Evolutionary conservation across 2,329 filamentous ascomycete genomes (phyloP).

Genomic region (Aspergillus puulaauensis): DNA sequence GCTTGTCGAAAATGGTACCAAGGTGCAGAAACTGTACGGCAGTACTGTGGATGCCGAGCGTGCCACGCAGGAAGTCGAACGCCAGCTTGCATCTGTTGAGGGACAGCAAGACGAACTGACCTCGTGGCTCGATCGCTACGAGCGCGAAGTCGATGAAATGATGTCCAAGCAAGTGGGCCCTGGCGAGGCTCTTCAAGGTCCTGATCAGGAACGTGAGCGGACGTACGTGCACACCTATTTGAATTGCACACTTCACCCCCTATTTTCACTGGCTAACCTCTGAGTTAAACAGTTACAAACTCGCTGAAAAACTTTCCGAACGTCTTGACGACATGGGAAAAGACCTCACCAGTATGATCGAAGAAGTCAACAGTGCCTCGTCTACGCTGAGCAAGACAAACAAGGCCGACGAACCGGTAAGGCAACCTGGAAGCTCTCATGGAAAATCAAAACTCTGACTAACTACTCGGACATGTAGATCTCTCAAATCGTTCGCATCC

Average conservation of each 20-base stretch:
- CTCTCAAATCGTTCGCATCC: slow-evolving; percentile 90
- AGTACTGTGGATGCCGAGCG: slow-evolving; percentile 92
- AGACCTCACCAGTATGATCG: slow-evolving; percentile 92
- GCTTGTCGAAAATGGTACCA: slow-evolving; percentile 89
- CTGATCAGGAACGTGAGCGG: slow-evolving; percentile 91
- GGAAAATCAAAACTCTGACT: neutral
- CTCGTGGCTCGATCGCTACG: slow-evolving; percentile 85
- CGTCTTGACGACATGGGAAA: slow-evolving; percentile 91
- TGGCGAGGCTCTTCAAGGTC: slow-evolving; percentile 74
- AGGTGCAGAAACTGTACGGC: slow-evolving; percentile 89
- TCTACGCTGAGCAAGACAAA: slow-evolving; percentile 82
- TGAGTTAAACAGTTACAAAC: slow-evolving; percentile 63
- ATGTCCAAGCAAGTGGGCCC: slow-evolving; percentile 76
- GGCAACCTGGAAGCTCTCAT: slow-evolving; percentile 28
- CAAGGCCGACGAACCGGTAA: slow-evolving; percentile 83
- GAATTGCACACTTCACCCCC: neutral
- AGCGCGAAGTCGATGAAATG: slow-evolving; percentile 86
- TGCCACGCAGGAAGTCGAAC: slow-evolving; percentile 89
- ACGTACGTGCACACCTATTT: slow-evolving; percentile 57
- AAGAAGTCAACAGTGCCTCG: slow-evolving; percentile 95
- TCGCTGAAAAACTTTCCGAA: slow-evolving; percentile 89
- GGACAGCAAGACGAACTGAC: slow-evolving; percentile 89
- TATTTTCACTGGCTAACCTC: neutral
- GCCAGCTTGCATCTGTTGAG: slow-evolving; percentile 85
- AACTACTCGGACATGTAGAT: slow-evolving; percentile 54